These are phyloP conservation scores for Pythium rishiriense DNA, from an alignment of 352 stramenopile genomes.

Conservation along the genomic window DNA sequence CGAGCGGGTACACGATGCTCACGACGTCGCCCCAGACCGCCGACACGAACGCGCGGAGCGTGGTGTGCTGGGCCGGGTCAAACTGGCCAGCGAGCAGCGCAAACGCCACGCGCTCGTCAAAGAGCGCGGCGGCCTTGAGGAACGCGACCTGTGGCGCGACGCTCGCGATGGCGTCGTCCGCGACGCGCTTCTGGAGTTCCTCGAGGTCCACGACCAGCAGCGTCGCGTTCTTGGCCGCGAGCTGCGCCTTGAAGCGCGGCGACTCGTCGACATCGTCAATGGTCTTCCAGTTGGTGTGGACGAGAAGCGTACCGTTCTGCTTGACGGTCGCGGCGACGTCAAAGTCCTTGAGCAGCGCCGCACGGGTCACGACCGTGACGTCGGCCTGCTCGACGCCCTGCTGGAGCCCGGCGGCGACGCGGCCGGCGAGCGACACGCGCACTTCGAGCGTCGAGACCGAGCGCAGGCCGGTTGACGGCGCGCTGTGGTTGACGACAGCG, in stretches of 20 bases:
- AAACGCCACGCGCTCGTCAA: constrained; percentile 59
- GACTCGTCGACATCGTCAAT: constrained; percentile 61
- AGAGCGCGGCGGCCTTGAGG: constrained; percentile 56
- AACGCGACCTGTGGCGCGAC: constrained; percentile 59
- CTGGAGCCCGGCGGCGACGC: constrained; percentile 29
- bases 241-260: constrained; percentile 48
- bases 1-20: constrained; percentile 45
- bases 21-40: constrained; percentile 62
- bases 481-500: constrained; percentile 58
- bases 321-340: constrained; percentile 60
- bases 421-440: constrained; percentile 47
- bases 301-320: constrained; percentile 50
- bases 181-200: constrained; percentile 54
- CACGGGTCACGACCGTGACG: constrained; percentile 54
- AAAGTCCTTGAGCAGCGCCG: constrained; percentile 47
- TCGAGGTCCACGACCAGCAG: constrained; percentile 56
- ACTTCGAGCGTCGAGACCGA: constrained; percentile 59
- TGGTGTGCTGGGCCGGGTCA: constrained; percentile 38
- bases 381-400: constrained; percentile 59
- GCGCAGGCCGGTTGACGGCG: constrained; percentile 25
- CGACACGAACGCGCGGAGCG: constrained; percentile 53
- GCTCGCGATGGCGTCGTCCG: constrained; percentile 48
- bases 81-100: constrained; percentile 55
- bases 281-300: constrained; percentile 65
- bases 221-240: constrained; percentile 50